Evolutionary conservation across 2,329 filamentous ascomycete species (phyloP).

Genomic region (Pseudogymnoascus sp.): DNA sequence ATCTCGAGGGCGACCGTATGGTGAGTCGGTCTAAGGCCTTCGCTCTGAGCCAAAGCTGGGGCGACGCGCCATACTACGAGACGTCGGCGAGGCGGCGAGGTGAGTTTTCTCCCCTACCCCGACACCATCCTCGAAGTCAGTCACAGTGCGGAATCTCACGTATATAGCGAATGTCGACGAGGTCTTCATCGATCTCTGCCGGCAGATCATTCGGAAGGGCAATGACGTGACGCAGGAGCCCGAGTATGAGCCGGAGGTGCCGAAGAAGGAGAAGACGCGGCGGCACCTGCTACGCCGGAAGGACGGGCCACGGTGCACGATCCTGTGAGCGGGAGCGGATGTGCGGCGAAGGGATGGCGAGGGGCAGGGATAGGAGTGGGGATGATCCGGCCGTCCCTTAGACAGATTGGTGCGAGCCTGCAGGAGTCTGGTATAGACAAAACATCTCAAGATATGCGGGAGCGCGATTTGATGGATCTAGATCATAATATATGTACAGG

Average conservation of each 20-base stretch:
- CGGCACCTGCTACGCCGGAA: constrained; percentile 10
- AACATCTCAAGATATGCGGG: constrained; percentile 1
- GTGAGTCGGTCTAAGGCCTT: constrained; percentile 60
- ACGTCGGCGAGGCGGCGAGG: constrained; percentile 57
- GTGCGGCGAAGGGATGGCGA: neutral
- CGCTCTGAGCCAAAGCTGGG: constrained; percentile 60
- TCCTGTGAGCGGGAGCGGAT: constrained; percentile 27
- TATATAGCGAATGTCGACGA: constrained; percentile 58
- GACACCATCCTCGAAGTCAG: neutral
- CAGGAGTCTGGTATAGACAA: neutral
- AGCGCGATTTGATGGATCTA: constrained; percentile 4
- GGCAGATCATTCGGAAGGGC: constrained; percentile 60
- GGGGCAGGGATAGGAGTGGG: neutral
- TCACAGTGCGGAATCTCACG: neutral
- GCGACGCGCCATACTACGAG: constrained; percentile 67
- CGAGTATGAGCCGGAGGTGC: constrained; percentile 28
- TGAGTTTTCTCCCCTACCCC: constrained; percentile 14
- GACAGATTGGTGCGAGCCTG: constrained; percentile 1
- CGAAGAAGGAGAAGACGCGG: constrained; percentile 27
- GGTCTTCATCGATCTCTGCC: constrained; percentile 61
- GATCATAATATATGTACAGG: constrained; percentile 6
- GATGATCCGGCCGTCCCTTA: neutral
- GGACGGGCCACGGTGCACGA: constrained; percentile 29
- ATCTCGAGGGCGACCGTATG: constrained; percentile 63
- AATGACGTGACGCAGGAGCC: constrained; percentile 18